Evolutionary conservation across 2,329 filamentous ascomycete genomes (phyloP).

Genomic region (Phaeosphaeria sp.): DNA sequence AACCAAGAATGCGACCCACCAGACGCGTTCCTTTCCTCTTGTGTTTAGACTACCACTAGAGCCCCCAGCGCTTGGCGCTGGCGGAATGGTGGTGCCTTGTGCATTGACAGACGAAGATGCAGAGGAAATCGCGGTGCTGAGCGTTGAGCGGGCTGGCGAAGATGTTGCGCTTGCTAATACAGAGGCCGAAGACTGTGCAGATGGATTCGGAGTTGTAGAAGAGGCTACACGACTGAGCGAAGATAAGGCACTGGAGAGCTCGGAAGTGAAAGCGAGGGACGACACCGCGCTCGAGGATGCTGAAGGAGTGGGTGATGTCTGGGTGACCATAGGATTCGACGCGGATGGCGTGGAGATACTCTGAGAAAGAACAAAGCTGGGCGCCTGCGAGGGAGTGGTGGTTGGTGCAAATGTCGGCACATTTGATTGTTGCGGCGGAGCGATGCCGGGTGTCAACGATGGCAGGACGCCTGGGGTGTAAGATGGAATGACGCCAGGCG

Average conservation of each 20-base stretch:
- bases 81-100: conserved; percentile 28
- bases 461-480: conserved; percentile 4
- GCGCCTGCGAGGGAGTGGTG: conserved; percentile 1
- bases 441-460: conserved; percentile 1
- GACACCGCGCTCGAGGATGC: neutral
- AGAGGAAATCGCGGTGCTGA: conserved; percentile 18
- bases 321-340: neutral
- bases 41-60: conserved; percentile 9
- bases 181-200: conserved; percentile 1
- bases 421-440: neutral
- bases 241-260: conserved; percentile 4
- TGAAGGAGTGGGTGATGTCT: neutral
- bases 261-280: neutral
- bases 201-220: conserved; percentile 5
- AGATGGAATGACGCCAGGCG: conserved; percentile 1
- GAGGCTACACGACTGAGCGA: conserved; percentile 4
- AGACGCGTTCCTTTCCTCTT: conserved; percentile 32
- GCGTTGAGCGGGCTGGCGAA: conserved; percentile 15
- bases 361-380: conserved; percentile 2
- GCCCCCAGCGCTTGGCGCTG: conserved; percentile 34
- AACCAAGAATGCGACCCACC: conserved; percentile 40
- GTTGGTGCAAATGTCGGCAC: neutral
- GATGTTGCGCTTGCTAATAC: conserved; percentile 4
- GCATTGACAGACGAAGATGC: conserved; percentile 16
- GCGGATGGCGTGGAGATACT: neutral